Evolutionary conservation across 345 rosid species (phyloP).

Genomic region (Eucalyptus pauciflora): DNA sequence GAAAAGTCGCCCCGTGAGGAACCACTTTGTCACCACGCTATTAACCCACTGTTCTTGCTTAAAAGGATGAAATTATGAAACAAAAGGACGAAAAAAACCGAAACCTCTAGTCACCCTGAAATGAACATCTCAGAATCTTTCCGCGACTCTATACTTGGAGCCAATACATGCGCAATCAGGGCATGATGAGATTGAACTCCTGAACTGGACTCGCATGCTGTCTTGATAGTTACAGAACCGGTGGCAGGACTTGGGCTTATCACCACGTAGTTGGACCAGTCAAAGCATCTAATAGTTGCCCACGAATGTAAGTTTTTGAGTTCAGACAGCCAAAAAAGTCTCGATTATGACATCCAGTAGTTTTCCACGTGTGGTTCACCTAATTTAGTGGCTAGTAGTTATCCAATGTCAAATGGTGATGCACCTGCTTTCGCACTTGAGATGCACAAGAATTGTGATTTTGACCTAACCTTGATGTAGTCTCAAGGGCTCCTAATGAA

Average conservation of each 20-base stretch:
- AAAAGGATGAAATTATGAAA: not conserved
- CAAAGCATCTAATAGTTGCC: not conserved
- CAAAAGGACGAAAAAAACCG: not conserved
- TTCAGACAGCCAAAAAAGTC: conserved; percentile 10
- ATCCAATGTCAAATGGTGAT: conserved; percentile 36
- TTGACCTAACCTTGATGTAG: conserved; percentile 31
- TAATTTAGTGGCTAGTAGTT: conserved; percentile 24
- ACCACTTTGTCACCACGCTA: not conserved
- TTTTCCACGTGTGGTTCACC: conserved; percentile 85
- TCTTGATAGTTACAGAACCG: not conserved
- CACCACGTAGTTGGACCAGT: conserved; percentile 5
- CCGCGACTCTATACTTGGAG: not conserved
- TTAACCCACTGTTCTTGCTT: not conserved
- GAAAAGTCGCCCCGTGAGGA: not conserved
- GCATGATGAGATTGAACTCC: not conserved
- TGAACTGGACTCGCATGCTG: not conserved
- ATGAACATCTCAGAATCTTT: not conserved
- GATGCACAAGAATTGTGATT: conserved; percentile 10
- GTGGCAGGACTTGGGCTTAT: not conserved
- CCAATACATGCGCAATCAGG: not conserved
- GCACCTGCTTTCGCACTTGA: conserved; percentile 15
- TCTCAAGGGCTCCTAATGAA: not conserved
- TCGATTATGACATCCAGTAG: conserved; percentile 31
- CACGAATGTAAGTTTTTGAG: not conserved
- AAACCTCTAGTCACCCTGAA: not conserved